Base-by-base conservation (phyloP, 129 eudicot genomes). In the Apium graveolens region DNA sequence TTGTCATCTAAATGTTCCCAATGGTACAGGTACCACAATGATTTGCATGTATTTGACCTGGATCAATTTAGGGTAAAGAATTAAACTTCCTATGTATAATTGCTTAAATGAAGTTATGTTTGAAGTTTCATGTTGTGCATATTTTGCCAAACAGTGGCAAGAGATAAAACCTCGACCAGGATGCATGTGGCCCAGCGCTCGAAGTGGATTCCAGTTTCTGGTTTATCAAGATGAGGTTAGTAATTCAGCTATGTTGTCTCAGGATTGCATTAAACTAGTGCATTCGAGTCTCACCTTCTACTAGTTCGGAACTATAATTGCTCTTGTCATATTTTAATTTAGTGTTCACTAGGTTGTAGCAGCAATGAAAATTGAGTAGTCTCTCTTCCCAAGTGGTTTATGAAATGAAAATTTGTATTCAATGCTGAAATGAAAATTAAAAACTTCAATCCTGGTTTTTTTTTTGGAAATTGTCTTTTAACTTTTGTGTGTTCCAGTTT, bases 141-240 rank as follows among this genome's bases (percentile, higher is more conserved):
- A 42, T 76, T 74, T 78, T 84, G 70, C 76, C 73, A 62, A 81
- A 84, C 60, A 94, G 98, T 94, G 98, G 98, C 97, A 89, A 87
- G 98, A 94, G 82, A 90, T 94, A 81, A 94, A 94, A 83, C 97
- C 96, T 21, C 81, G 75, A 53, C 98, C 90, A 84, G 98, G 96
- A 78, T 86, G 92, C 87, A 73, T 91, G 92, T 91, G 98, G 98
- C 98, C 98, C 8, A 94, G 97, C 76, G 86, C 96, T 73, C 86
- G 98, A 82, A 94, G 98, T 86, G 98, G 97, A 46, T 94, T 94
- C 78, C 98, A 94, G 76, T 79, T 94, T 71, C 77, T 86, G 83
- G 98, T 91, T 84, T 84, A 94, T 86, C 98, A 94, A 90, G 98
- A 94, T 32, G 92, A 91, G 84, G 98, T 91, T 76, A 86, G 92